Conservation (phyloP, 164 flowering plant genomes). For the Annona cherimola region DNA sequence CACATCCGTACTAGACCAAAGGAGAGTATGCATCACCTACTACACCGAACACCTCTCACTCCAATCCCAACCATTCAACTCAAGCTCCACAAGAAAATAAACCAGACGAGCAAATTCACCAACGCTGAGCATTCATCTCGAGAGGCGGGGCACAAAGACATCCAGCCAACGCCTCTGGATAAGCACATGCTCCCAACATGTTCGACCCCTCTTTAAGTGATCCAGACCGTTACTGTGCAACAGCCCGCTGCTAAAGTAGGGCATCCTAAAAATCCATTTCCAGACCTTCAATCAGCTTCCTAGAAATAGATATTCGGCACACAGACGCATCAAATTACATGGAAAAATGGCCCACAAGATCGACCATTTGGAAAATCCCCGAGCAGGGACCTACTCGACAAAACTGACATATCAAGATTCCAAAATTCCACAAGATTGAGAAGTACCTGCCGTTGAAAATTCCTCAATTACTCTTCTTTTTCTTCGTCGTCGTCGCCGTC, state of each 20-base stretch:
- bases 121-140: background rate
- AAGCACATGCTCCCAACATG: background rate
- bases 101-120: background rate
- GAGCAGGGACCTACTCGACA: background rate
- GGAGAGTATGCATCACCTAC: background rate
- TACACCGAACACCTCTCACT: background rate
- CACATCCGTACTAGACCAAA: background rate
- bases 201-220: background rate
- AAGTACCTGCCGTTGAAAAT: background rate
- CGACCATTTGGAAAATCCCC: background rate
- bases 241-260: background rate
- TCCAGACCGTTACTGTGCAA: background rate
- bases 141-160: background rate
- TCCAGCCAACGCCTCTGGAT: too few relatives aligned
- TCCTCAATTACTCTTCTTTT: too few relatives aligned
- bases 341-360: background rate
- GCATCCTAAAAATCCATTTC: background rate
- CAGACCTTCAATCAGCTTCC: background rate
- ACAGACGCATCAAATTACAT: background rate
- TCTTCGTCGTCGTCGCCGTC: background rate
- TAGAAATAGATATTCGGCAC: background rate
- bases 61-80: background rate
- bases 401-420: background rate
- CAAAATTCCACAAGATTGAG: background rate
- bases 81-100: background rate